A percentile compares a stretch with the other conserved stretches of the same genome.
phyloP scores from a whole-genome alignment of 345 rosid species.

The Passiflora organensis region DNA sequence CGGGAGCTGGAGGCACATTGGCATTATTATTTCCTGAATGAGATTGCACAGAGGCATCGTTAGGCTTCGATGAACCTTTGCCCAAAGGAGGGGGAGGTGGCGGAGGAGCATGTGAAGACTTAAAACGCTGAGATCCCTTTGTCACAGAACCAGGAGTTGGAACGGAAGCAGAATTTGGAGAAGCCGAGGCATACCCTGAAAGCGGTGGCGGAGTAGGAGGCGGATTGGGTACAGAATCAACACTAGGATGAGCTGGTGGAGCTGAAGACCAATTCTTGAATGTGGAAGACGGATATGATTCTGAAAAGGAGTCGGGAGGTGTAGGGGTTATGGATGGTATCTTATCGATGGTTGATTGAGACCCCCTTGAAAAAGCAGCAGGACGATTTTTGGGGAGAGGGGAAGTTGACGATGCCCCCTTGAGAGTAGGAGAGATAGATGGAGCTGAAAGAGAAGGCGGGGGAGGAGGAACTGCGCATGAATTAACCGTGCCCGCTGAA shows the following conservation, averaged over 20 bases:
- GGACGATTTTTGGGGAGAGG: conserved; percentile 13
- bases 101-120: conserved; percentile 17
- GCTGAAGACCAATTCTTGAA: conserved; percentile 8
- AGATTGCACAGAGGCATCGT: conserved; percentile 13
- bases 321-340: conserved; percentile 20
- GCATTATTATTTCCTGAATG: too few species aligned
- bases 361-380: conserved; percentile 3
- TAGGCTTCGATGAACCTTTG: conserved; percentile 26
- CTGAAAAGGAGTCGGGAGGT: conserved; percentile 1
- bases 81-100: conserved; percentile 55
- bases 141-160: conserved; percentile 24
- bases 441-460: conserved; percentile 11
- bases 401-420: conserved; percentile 16
- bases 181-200: conserved; percentile 20
- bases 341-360: conserved; percentile 9
- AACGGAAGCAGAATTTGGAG: conserved; percentile 29
- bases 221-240: too few species aligned
- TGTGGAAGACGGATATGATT: conserved; percentile 9
- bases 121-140: too few species aligned
- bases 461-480: conserved; percentile 14
- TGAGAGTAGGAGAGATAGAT: conserved; percentile 15
- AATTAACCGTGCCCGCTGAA: conserved; percentile 3
- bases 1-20: conserved; percentile 54
- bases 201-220: too few species aligned
- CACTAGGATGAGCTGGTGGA: too few species aligned